Percentiles rank a stretch among this genome's conserved stretches.
Evolutionary conservation across 139 green algal genomes (phyloP).

Genomic region (Limnomonas spitsbergensis): DNA sequence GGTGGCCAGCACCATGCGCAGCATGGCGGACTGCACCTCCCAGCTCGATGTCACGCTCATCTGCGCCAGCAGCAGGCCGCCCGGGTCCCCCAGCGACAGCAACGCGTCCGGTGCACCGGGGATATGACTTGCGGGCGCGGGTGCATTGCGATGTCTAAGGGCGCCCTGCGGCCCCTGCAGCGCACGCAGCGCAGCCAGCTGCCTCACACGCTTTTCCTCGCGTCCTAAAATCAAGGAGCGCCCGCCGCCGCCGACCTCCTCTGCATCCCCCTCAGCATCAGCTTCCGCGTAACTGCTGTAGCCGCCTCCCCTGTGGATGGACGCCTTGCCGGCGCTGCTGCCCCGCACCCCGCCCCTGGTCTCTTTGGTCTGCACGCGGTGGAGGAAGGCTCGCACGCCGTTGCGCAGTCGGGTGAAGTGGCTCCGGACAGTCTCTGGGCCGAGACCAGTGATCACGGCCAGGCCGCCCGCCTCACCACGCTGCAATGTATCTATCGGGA

Average conservation of each 20-base stretch:
- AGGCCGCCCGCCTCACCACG: background rate
- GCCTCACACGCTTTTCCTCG: background rate
- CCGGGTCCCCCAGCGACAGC: background rate
- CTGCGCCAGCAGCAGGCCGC: background rate
- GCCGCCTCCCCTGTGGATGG: background rate
- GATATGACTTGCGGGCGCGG: background rate
- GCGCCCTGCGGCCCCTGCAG: background rate
- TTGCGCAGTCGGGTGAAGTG: background rate
- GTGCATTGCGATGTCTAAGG: background rate
- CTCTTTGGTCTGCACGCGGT: background rate
- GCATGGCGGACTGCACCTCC: conserved; percentile 16
- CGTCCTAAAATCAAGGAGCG: background rate
- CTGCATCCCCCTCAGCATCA: too few relatives aligned
- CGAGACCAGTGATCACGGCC: background rate
- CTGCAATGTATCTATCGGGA: background rate
- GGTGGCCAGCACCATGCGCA: conserved; percentile 4
- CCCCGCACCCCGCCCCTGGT: background rate
- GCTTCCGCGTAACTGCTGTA: too few relatives aligned
- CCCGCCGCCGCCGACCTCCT: too few relatives aligned
- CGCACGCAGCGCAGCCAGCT: background rate
- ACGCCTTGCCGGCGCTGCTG: background rate
- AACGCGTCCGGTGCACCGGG: too few relatives aligned
- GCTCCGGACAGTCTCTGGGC: background rate
- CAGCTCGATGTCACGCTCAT: background rate
- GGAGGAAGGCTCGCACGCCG: background rate